Evolutionary conservation across 768 basidiomycete species (phyloP).

Genomic region (Trametes elegans): DNA sequence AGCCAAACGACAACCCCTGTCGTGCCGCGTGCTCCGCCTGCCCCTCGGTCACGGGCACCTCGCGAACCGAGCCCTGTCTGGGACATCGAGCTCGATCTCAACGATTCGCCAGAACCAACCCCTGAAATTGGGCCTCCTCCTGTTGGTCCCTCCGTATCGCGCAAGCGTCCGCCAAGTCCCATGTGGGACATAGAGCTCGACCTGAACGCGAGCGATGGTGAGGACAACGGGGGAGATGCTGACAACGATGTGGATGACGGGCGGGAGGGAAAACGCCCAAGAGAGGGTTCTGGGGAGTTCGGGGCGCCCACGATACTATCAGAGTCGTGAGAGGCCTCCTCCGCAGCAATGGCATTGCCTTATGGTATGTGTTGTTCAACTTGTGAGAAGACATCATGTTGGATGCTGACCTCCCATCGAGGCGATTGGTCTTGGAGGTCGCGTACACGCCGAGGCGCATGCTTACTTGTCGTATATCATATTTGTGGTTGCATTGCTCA

Average conservation of each 20-base stretch:
- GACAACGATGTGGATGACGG: background rate
- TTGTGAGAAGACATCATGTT: too few species aligned
- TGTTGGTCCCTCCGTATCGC: background rate
- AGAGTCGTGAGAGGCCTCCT: background rate
- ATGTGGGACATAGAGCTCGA: conserved; percentile 49
- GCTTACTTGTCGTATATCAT: too few species aligned
- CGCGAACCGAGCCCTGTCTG: conserved; percentile 60
- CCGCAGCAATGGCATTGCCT: too few species aligned
- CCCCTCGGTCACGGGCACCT: conserved; percentile 16
- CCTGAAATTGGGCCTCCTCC: conserved; percentile 16
- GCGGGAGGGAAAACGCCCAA: conserved; percentile 5
- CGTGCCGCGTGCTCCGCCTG: conserved; percentile 3
- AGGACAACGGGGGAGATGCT: background rate
- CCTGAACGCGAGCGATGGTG: conserved; percentile 24
- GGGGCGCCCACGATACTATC: conserved; percentile 14
- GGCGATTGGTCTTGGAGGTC: too few species aligned
- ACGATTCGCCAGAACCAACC: conserved; percentile 27
- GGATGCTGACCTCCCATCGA: too few species aligned
- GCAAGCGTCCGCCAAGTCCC: conserved; percentile 28
- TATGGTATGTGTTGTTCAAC: too few species aligned
- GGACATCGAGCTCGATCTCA: conserved; percentile 68
- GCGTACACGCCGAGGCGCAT: too few species aligned
- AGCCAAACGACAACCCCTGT: background rate
- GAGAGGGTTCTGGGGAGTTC: conserved; percentile 18
- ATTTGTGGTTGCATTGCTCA: too few species aligned